Evolutionary conservation across 306 rosid genomes (phyloP), one percentile per base, ranked within the genome.

Genomic region (Delonix regia): DNA sequence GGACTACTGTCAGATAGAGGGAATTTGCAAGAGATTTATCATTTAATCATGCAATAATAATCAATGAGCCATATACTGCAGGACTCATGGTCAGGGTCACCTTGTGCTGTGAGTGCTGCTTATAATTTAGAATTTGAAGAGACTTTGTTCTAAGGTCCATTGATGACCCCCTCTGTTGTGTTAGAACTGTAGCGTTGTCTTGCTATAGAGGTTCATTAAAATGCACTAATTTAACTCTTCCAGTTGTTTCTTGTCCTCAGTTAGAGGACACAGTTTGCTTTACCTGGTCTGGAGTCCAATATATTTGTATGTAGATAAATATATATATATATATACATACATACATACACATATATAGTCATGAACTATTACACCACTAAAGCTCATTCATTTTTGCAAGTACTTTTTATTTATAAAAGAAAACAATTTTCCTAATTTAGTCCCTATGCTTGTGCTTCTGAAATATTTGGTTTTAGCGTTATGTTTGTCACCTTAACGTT

Each of bases 121-220:
- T 13, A 19, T 14, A 61, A 25, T 18, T 19, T 18, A 47, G 59
- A 57, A 24, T 67, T 67, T 68, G 56, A 24, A 81, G 66, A 74
- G 24, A 48, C 71, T 55, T 65, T 66, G 55, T 34, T 14, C 9
- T 15, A 21, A 65, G 33, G 34, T 34, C 51, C 16, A 48, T 5
- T 41, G 41, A 24, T 56, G 51, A 24, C 38, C 38, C 22, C 60
- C 25, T 62, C 42, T 62, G 3, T 75, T 34, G 24, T n/a, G 14
- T 28, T 62, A 0, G 12, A 47, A 45, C 3, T 62, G 78, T 24
- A 47, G 21, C 42, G 33, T 52, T 59, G 49, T 4, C 70, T 61
- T 51, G n/a, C n/a, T 30, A 11, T 76, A 71, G 33, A 19, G 33
- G 47, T 57, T 44, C 70, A 68, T 60, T 61, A 22, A 69, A 57